Conservation (phyloP, 768 basidiomycete genomes). For the Pleurotus salmoneostramineus region DNA sequence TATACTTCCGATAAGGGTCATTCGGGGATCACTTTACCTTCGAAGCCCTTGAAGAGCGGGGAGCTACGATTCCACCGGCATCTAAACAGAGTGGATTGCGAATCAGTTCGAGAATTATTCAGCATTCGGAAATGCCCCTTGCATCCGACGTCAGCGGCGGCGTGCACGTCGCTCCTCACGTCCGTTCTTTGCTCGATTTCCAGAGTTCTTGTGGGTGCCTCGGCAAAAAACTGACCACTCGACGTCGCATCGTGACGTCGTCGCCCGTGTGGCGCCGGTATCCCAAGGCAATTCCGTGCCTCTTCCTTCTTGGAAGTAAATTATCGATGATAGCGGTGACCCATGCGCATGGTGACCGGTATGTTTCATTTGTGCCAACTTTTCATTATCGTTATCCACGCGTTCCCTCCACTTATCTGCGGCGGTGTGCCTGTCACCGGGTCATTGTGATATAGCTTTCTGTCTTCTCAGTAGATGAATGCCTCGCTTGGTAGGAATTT, state of each 20-base stretch:
- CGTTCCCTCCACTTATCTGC: too few relatives aligned
- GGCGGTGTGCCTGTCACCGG: too few relatives aligned
- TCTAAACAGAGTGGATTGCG: background rate
- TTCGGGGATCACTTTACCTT: background rate
- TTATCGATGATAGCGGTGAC: background rate
- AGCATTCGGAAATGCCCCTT: background rate
- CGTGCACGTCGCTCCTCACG: background rate
- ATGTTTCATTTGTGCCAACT: too few relatives aligned
- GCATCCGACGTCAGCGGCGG: background rate
- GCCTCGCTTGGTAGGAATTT: too few relatives aligned
- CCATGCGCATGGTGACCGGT: too few relatives aligned
- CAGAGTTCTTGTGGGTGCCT: background rate
- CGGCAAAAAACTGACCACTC: too few relatives aligned
- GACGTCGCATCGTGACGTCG: background rate
- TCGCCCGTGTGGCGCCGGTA: background rate
- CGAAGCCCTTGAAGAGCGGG: background rate
- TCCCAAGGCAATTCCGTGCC: background rate
- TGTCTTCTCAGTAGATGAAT: too few relatives aligned
- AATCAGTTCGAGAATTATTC: background rate
- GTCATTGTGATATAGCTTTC: too few relatives aligned
- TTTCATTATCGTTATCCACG: too few relatives aligned
- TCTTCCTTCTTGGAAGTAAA: background rate
- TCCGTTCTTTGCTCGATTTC: background rate
- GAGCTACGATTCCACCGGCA: background rate
- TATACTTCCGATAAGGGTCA: background rate